Evolutionary conservation across 2,329 filamentous ascomycete species (phyloP), one percentile per base, ranked within the genome.

Genomic region (Aureobasidium sp.): DNA sequence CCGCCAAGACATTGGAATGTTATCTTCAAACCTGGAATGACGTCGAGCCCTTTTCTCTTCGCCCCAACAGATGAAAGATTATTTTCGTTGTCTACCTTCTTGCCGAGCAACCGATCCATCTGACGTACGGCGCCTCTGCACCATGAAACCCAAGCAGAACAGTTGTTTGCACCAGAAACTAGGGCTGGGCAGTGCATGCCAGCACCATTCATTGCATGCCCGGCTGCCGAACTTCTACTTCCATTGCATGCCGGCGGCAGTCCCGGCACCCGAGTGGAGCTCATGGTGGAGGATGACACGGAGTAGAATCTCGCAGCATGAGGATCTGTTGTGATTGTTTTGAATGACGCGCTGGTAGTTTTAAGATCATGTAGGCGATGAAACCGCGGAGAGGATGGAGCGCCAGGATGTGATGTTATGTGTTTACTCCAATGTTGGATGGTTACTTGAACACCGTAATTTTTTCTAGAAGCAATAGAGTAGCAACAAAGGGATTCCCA

Each of bases 71-170:
- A 39, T 27, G 27, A 37, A 57, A 22, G 29, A 48, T 48, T 59
- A 19, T 39, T 48, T 48, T 33, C 54, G n/a, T 47, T 57, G 40
- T 57, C 31, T 40, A 59, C 42, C 44, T 33, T 48, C 42, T 57
- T 59, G 54, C 54, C 54, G 54, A 48, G 54, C 54, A 48, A 59
- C 54, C 54, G 54, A 47, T 39, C 27, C 22, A 29, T 59, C 40
- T 59, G 54, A 47, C 54, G 40, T 59, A 29, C 53, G 19, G 35
- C 39, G 27, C 53, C n/a, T 58, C 40, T 59, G 54, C 31, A 29
- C 4, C 19, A 5, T 11, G 24, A 12, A 40, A 45, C 17, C 45
- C 53, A 45, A 8, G 45, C 39, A 33, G n/a, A 31, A n/a, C n/a
- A 31, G 7, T 22, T 39, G 39, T 19, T 47, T 37, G 19, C 31